A percentile compares a stretch with the other conserved stretches of the same genome.
These are phyloP conservation scores for Calonectria ilicicola DNA, from an alignment of 2,329 filamentous ascomycete genomes.

Conservation along the genomic window DNA sequence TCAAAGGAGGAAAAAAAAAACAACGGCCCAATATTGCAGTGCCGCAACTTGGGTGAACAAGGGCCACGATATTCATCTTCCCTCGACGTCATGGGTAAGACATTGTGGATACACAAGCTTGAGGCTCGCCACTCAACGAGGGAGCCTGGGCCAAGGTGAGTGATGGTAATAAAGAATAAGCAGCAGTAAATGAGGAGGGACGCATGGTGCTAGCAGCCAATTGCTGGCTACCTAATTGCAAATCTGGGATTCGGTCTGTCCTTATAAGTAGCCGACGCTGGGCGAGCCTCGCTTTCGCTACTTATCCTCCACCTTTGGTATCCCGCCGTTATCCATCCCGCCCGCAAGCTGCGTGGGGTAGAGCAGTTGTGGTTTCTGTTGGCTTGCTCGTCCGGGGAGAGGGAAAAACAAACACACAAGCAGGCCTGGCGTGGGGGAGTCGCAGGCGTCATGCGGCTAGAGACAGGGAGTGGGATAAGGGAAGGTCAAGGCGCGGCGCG, in stretches of 20 bases:
- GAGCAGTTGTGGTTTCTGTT: background rate
- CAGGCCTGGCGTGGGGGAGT: background rate
- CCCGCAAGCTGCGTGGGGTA: conserved; percentile 3
- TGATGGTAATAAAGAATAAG: background rate
- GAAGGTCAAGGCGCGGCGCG: conserved; percentile 2
- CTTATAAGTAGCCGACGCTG: conserved; percentile 1
- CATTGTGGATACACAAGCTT: background rate
- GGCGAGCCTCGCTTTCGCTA: background rate
- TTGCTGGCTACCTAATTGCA: conserved; percentile 1
- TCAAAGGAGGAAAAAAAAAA: background rate
- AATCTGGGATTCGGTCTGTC: background rate
- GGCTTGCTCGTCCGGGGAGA: background rate
- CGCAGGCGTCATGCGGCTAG: background rate
- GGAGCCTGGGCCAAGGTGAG: background rate
- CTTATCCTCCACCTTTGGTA: background rate
- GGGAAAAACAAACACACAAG: background rate
- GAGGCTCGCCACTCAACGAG: background rate
- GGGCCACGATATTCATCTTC: background rate
- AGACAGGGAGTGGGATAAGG: conserved; percentile 3
- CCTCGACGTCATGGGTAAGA: conserved; percentile 1
- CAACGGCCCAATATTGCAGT: background rate
- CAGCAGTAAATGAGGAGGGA: background rate
- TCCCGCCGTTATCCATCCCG: background rate
- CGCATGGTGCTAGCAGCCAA: background rate
- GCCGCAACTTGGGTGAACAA: background rate